Conservation (phyloP, 164 flowering plant species). For the Sextonia rubra region DNA sequence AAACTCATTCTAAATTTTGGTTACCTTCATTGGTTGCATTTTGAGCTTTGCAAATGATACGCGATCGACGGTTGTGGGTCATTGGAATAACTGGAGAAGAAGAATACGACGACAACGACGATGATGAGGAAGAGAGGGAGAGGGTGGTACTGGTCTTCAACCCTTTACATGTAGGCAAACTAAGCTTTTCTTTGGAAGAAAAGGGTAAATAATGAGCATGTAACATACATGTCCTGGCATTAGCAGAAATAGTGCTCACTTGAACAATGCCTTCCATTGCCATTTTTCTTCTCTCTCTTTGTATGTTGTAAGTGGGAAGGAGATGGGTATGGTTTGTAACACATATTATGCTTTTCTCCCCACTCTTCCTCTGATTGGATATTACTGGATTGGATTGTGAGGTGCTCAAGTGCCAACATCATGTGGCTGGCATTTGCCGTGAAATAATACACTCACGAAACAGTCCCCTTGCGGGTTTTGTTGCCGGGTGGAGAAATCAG, state of each 20-base stretch:
- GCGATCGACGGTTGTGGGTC: constrained; percentile 16
- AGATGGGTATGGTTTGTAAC: not conserved
- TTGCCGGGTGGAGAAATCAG: no score
- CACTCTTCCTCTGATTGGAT: constrained; percentile 15
- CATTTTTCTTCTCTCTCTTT: constrained; percentile 20
- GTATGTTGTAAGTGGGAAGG: not conserved
- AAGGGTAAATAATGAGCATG: constrained; percentile 16
- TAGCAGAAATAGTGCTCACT: constrained; percentile 33
- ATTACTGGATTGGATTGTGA: constrained; percentile 16
- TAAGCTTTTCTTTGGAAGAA: constrained; percentile 24
- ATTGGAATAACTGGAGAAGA: constrained; percentile 11
- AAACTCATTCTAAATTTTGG: not conserved
- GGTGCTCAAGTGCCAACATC: constrained; percentile 19
- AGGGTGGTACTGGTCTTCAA: constrained; percentile 16
- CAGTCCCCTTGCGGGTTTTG: no score
- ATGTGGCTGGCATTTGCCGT: constrained; percentile 19
- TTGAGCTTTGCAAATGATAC: constrained; percentile 49
- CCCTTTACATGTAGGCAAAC: constrained; percentile 30
- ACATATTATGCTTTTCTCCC: not conserved
- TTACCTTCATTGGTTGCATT: constrained; percentile 44
- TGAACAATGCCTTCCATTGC: constrained; percentile 39
- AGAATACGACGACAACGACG: constrained; percentile 8
- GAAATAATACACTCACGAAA: not conserved
- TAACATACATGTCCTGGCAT: constrained; percentile 23
- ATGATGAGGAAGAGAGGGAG: not conserved